phyloP scores from a whole-genome alignment of 305 asterid species.

The Fraxinus angustifolia region DNA sequence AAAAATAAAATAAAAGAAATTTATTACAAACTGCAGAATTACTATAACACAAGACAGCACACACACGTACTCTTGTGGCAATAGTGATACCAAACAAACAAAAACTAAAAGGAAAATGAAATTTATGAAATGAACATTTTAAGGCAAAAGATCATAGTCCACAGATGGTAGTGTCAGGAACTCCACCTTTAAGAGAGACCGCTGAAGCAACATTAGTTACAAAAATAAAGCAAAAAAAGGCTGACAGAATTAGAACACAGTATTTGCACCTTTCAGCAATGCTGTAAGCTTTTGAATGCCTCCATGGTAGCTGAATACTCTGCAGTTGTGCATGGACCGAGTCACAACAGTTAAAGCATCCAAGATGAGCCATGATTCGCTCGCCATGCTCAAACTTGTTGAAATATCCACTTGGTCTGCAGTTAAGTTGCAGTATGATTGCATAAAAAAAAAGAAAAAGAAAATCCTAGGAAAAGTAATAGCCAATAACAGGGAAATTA shows the following conservation, averaged over 20 bases:
- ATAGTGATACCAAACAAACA: neutral
- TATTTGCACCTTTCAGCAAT: constrained; percentile 73
- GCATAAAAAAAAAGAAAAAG: constrained; percentile 8
- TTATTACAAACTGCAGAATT: neutral
- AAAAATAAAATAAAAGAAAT: neutral
- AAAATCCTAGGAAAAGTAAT: constrained; percentile 11
- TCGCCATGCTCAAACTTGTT: constrained; percentile 39
- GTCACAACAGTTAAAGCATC: constrained; percentile 75
- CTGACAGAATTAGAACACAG: constrained; percentile 1
- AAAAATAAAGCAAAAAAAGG: constrained; percentile 12
- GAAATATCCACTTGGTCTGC: constrained; percentile 56
- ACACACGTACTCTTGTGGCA: neutral
- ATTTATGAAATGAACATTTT: neutral
- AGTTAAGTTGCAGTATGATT: constrained; percentile 28
- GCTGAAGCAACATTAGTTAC: constrained; percentile 11
- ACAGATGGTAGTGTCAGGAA: constrained; percentile 10
- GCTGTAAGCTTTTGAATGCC: constrained; percentile 93
- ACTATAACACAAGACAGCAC: neutral
- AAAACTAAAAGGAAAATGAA: neutral
- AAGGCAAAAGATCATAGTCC: neutral
- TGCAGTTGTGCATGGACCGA: constrained; percentile 87
- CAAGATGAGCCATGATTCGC: constrained; percentile 73
- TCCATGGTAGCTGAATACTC: constrained; percentile 72
- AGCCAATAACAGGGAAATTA: constrained; percentile 16
- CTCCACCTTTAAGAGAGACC: constrained; percentile 11